These are phyloP conservation scores for Avena insularis DNA, from an alignment of 176 grass and related monocot species.

Conservation along the genomic window DNA sequence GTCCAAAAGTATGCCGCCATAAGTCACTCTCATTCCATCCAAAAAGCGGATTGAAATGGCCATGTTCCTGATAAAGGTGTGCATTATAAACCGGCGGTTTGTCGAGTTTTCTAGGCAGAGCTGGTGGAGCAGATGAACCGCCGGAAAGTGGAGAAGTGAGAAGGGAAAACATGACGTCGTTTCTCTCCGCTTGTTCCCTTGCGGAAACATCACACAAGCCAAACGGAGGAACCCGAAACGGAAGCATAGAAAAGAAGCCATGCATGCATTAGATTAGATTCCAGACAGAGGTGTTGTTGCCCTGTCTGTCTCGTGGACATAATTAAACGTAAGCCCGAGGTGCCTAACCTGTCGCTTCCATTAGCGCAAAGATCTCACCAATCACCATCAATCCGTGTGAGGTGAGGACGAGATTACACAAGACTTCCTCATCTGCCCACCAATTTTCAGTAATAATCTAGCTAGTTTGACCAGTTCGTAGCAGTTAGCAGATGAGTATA, in stretches of 20 bases:
- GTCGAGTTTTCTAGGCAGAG: constrained; percentile 33
- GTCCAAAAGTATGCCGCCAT: not conserved
- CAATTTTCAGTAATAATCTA: not conserved
- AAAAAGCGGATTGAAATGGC: not conserved
- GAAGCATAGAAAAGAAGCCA: not conserved
- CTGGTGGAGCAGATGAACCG: constrained; percentile 50
- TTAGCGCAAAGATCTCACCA: not conserved
- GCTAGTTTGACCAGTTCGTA: not conserved
- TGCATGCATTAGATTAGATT: not conserved
- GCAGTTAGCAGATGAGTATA: not conserved
- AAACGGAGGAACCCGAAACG: constrained; percentile 18
- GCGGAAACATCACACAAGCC: constrained; percentile 8
- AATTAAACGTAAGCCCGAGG: constrained; percentile 20
- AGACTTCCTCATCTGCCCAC: too few relatives aligned
- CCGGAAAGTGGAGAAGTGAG: not conserved
- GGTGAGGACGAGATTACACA: too few relatives aligned
- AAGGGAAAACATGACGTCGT: not conserved
- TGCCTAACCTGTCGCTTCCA: constrained; percentile 15
- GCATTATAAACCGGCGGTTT: not conserved
- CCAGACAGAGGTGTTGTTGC: not conserved
- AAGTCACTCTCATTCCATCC: not conserved
- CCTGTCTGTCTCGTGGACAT: not conserved
- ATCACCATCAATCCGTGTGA: too few relatives aligned
- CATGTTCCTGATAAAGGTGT: not conserved
- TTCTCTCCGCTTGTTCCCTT: not conserved